phyloP scores from a whole-genome alignment of 1,284 basidiomycete species.

The Pholiota adiposa region DNA sequence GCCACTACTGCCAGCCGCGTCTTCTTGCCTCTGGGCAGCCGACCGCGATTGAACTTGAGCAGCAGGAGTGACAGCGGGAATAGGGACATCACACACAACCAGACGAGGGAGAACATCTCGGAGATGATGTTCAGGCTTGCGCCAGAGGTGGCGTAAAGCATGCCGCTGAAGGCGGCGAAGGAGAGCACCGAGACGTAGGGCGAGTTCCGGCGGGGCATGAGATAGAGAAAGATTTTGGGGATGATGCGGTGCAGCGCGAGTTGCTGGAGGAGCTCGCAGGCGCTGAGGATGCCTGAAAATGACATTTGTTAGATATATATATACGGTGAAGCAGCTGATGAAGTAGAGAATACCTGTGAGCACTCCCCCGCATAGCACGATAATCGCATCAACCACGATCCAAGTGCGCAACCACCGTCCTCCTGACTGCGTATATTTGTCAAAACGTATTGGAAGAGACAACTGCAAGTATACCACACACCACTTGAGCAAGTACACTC shows the following conservation, averaged over 20 bases:
- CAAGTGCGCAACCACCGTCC: slow-evolving; percentile 63
- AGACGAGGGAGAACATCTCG: slow-evolving; percentile 67
- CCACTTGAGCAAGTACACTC: slow-evolving; percentile 59
- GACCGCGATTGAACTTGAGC: slow-evolving; percentile 66
- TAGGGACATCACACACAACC: slow-evolving; percentile 65
- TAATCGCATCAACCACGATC: slow-evolving; percentile 65
- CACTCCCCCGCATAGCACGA: slow-evolving; percentile 73
- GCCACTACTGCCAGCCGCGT: slow-evolving; percentile 45
- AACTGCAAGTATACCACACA: slow-evolving; percentile 24
- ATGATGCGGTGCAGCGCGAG: slow-evolving; percentile 63
- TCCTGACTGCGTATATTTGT: slow-evolving; percentile 41
- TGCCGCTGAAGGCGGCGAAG: slow-evolving; percentile 53
- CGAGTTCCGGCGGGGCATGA: slow-evolving; percentile 55
- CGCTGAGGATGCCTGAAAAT: slow-evolving; percentile 55
- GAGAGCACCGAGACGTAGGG: slow-evolving; percentile 56
- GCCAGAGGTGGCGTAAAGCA: slow-evolving; percentile 63
- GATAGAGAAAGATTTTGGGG: slow-evolving; percentile 53
- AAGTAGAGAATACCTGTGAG: slow-evolving; percentile 51
- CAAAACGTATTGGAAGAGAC: slow-evolving; percentile 3
- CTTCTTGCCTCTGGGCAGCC: slow-evolving; percentile 48
- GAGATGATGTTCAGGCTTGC: slow-evolving; percentile 58
- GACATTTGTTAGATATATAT: neutral
- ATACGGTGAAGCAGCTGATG: neutral
- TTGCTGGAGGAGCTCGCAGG: slow-evolving; percentile 52
- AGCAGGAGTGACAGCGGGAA: slow-evolving; percentile 66